A percentile compares a stretch with the other conserved stretches of the same genome.
These are phyloP conservation scores for Colletotrichum australisinense DNA, from an alignment of 2,329 filamentous ascomycete genomes.

Conservation along the genomic window DNA sequence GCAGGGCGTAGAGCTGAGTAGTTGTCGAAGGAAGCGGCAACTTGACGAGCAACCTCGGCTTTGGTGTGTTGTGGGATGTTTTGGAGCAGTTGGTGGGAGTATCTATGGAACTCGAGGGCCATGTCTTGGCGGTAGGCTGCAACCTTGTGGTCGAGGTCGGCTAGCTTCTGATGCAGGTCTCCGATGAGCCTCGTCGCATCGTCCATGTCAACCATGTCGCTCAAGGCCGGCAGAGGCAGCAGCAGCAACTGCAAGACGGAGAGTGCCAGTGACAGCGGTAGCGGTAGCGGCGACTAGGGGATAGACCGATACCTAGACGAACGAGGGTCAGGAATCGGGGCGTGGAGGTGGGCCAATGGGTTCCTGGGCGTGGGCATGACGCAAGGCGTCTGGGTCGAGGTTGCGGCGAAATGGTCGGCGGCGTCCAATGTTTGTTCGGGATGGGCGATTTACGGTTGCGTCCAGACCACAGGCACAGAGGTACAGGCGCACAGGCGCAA, in stretches of 20 bases:
- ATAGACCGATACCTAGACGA: neutral
- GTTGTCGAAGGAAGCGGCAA: conserved; percentile 56
- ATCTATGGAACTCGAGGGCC: conserved; percentile 66
- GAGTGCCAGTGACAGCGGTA: conserved; percentile 17
- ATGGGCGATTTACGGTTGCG: conserved; percentile 31
- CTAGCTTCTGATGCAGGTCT: conserved; percentile 64
- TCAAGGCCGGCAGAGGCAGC: conserved; percentile 5
- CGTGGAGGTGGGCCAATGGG: conserved; percentile 33
- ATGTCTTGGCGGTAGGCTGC: conserved; percentile 67
- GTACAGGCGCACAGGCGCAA: neutral
- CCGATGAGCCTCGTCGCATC: conserved; percentile 60
- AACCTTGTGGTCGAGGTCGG: conserved; percentile 68
- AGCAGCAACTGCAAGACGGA: neutral
- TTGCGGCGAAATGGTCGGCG: conserved; percentile 30
- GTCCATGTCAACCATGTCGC: conserved; percentile 51
- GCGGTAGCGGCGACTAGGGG: conserved; percentile 28
- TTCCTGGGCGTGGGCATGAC: conserved; percentile 35
- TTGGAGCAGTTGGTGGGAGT: conserved; percentile 62
- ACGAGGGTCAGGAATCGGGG: conserved; percentile 27
- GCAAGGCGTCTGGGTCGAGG: conserved; percentile 32
- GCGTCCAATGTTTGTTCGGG: conserved; percentile 34
- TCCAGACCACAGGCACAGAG: conserved; percentile 21
- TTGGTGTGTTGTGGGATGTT: conserved; percentile 59
- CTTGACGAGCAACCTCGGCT: conserved; percentile 56
- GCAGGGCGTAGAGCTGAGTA: conserved; percentile 58